These are phyloP conservation scores for Clitopilus passeckerianus DNA, from an alignment of 768 basidiomycete genomes.

Conservation along the genomic window DNA sequence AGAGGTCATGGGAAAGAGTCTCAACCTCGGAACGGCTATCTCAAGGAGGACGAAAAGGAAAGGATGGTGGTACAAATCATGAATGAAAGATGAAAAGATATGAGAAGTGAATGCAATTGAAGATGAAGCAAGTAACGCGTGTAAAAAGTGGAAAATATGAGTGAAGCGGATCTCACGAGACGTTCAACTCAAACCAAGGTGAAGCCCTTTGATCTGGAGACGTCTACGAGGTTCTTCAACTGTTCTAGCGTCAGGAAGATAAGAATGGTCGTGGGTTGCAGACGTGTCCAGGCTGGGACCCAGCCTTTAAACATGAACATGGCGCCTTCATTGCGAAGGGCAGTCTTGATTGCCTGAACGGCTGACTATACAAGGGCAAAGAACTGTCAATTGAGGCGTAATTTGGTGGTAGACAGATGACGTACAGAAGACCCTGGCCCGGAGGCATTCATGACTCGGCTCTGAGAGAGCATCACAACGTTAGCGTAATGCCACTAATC, in stretches of 20 bases:
- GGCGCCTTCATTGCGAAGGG: conserved; percentile 68
- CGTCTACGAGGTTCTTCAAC: conserved; percentile 69
- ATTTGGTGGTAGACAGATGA: conserved; percentile 9
- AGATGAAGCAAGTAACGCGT: neutral
- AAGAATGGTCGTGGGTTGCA: conserved; percentile 84
- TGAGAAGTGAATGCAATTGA: neutral
- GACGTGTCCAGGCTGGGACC: conserved; percentile 81
- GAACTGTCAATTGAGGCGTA: neutral
- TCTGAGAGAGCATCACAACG: conserved; percentile 27
- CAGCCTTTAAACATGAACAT: conserved; percentile 95
- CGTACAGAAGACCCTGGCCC: conserved; percentile 73
- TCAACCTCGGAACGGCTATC: neutral
- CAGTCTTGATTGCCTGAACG: conserved; percentile 59
- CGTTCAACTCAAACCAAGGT: conserved; percentile 16
- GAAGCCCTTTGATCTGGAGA: conserved; percentile 38
- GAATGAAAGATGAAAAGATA: neutral
- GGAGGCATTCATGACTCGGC: conserved; percentile 86
- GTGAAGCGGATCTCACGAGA: neutral
- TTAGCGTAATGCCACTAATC: neutral
- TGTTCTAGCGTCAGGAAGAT: conserved; percentile 86
- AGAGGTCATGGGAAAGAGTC: neutral
- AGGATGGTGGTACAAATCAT: neutral
- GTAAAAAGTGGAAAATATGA: neutral
- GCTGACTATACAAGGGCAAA: conserved; percentile 49
- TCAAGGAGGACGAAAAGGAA: neutral